Evolutionary conservation across 306 rosid genomes (phyloP).

Genomic region (Prosopis cineraria): DNA sequence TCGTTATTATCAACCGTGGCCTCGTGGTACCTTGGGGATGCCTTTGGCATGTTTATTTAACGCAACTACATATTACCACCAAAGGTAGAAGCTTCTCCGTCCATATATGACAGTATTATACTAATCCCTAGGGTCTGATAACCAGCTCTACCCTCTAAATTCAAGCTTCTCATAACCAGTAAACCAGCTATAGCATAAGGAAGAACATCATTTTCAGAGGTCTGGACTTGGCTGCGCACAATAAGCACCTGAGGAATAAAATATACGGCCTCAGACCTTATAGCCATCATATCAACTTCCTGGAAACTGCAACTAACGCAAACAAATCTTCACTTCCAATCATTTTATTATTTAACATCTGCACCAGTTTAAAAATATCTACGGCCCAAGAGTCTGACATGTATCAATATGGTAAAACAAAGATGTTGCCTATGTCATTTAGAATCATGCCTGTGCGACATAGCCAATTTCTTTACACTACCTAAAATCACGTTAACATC

Average conservation of each 20-base stretch:
- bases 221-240: neutral
- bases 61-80: too few species aligned
- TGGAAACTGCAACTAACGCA: neutral
- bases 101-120: conserved; percentile 1
- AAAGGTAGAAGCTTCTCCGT: neutral
- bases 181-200: conserved; percentile 9
- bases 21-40: too few species aligned
- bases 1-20: too few species aligned
- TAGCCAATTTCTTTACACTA: neutral
- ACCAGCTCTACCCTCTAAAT: neutral
- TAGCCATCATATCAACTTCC: neutral
- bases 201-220: neutral
- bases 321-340: neutral
- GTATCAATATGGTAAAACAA: neutral
- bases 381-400: neutral
- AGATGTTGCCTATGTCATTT: neutral
- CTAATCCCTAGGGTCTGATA: conserved; percentile 23
- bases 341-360: neutral
- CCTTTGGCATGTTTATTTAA: too few species aligned
- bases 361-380: neutral
- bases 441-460: neutral
- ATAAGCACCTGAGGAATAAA: conserved; percentile 4
- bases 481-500: conserved; percentile 17
- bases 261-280: conserved; percentile 1
- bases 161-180: neutral